Conservation (phyloP, 495 filamentous ascomycete species). For the Xylaria intraflava region DNA sequence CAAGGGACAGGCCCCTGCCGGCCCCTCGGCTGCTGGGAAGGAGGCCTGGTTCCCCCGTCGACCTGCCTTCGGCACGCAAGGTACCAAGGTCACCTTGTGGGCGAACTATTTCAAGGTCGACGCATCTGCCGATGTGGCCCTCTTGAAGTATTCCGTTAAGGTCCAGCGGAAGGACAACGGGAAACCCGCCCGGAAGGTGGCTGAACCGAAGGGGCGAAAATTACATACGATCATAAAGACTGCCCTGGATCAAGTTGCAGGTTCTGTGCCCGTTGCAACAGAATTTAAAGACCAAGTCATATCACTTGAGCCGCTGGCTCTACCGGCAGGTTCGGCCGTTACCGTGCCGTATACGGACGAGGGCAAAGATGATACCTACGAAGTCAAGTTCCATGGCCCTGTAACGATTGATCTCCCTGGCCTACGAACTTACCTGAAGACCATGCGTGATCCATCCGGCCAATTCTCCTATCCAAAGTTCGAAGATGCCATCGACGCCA, state of each 20-base stretch:
- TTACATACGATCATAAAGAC: constrained; percentile 46
- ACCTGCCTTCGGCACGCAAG: constrained; percentile 54
- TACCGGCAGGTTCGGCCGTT: constrained; percentile 27
- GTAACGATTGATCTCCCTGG: constrained; percentile 40
- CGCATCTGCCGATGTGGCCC: constrained; percentile 21
- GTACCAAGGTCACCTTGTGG: constrained; percentile 47
- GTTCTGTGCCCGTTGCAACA: constrained; percentile 36
- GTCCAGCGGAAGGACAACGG: constrained; percentile 10
- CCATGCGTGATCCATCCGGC: constrained; percentile 31
- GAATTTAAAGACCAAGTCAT: constrained; percentile 54
- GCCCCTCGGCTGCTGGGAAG: neutral
- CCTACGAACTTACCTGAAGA: constrained; percentile 47
- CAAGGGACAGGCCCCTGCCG: constrained; percentile 5
- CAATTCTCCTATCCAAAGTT: constrained; percentile 36
- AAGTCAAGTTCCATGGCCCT: constrained; percentile 39
- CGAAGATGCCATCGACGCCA: constrained; percentile 37
- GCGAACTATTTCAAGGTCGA: constrained; percentile 59
- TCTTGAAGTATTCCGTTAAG: constrained; percentile 35
- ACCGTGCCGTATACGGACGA: constrained; percentile 42
- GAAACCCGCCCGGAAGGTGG: constrained; percentile 28
- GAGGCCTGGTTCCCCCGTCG: constrained; percentile 35
- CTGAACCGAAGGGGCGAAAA: constrained; percentile 44
- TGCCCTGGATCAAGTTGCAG: constrained; percentile 35
- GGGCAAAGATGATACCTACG: constrained; percentile 31
- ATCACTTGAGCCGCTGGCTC: constrained; percentile 29